phyloP scores from a whole-genome alignment of 192 early-diverging fungal genomes.

The Nowakowskiella sp. region DNA sequence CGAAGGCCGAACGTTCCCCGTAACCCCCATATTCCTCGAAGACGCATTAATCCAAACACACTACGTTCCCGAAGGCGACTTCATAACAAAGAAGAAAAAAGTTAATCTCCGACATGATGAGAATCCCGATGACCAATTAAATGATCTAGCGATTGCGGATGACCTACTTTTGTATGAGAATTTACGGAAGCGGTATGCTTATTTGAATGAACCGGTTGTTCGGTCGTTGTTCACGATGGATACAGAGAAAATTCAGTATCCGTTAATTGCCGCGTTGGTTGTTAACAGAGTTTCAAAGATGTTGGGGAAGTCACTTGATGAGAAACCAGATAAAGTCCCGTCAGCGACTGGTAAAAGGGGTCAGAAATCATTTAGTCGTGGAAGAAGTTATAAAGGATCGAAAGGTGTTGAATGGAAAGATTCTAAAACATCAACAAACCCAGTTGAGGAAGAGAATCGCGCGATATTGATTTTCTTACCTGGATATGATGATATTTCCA shows the following conservation, averaged over 20 bases:
- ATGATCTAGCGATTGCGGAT: conserved; percentile 12
- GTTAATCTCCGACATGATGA: conserved; percentile 36
- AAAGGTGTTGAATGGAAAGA: not conserved
- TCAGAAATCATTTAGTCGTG: not conserved
- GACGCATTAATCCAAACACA: conserved; percentile 48
- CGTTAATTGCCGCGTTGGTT: conserved; percentile 34
- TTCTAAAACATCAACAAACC: not conserved
- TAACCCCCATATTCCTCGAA: conserved; percentile 42
- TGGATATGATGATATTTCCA: conserved; percentile 23
- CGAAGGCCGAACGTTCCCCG: conserved; percentile 50
- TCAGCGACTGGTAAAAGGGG: not conserved
- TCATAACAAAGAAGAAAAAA: conserved; percentile 7
- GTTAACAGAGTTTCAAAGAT: conserved; percentile 22
- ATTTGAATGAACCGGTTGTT: conserved; percentile 14
- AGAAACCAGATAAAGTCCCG: not conserved
- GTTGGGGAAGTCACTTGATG: conserved; percentile 1
- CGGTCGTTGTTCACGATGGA: conserved; percentile 18
- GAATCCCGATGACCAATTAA: conserved; percentile 4
- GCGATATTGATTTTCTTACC: conserved; percentile 35
- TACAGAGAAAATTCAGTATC: conserved; percentile 39
- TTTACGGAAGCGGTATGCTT: conserved; percentile 21
- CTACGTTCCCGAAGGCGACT: conserved; percentile 34
- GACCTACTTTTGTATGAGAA: conserved; percentile 16
- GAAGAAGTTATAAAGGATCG: not conserved
- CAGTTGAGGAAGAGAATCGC: conserved; percentile 5